Evolutionary conservation across 768 basidiomycete species (phyloP), one percentile per base, ranked within the genome.

Genomic region (Coprinopsis marcescibilis): DNA sequence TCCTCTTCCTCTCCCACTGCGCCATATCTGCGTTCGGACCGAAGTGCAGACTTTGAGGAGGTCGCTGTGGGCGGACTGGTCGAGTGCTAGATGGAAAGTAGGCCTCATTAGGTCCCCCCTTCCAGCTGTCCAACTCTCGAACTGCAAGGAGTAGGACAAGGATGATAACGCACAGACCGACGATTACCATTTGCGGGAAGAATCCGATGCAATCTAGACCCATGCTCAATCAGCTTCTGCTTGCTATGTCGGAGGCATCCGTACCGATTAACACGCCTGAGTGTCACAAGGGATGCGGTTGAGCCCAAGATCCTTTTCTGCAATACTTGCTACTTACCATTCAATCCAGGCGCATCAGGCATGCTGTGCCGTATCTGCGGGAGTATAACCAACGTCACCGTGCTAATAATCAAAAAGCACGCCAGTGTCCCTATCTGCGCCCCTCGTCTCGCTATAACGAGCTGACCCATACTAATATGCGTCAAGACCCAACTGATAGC

Each of bases 181-280:
- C 58, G 23, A 75, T 58, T 20, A 77, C 61, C 73, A 80, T 78
- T 56, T 81, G 78, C 4, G 78, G 76, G 55, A 81, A 79, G 57
- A 71, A 77, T 1, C 77, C 79, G 38, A 81, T 77, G 36, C 63
- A 63, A 53, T 79, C 76, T 78, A 46, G 15, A 39, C 39, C 40
- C 32, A 5, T 11, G 17, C 15, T 13, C 39, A 17, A n/a, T 51
- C 27, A 49, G 34, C 20, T 36, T 24, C 29, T n/a, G 21, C 35
- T 10, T 12, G 11, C 35, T 14, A 34, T 23, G 20, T 13, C 14
- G 24, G 27, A 21, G 4, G 34, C 21, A 25, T 24, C 53, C 64
- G 41, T 58, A 76, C 76, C 76, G 40, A 77, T 70, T 15, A 76
- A 58, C 13, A 75, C 70, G 43, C 75, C 75, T 76, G 32, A 17